Conservation (phyloP, 108 stramenopile genomes). For the Skeletonema marinoi region DNA sequence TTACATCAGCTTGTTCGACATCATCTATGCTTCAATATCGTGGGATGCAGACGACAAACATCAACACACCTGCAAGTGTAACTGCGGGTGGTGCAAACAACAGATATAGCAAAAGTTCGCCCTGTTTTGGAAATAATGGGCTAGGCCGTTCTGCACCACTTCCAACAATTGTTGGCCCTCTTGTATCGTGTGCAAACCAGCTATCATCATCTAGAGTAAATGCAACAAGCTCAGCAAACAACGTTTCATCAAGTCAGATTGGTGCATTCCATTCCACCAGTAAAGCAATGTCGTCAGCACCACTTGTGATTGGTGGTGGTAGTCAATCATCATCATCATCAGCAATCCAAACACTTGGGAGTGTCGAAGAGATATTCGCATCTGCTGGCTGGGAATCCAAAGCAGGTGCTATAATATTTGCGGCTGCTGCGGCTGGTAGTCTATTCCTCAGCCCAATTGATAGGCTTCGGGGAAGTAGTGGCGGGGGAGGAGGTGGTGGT, state of each 20-base stretch:
- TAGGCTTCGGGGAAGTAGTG: conserved; percentile 6
- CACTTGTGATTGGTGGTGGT: not conserved
- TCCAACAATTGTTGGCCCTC: not conserved
- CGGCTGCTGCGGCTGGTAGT: conserved; percentile 21
- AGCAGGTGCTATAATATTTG: conserved; percentile 29
- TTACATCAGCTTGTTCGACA: not conserved
- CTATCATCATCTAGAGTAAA: not conserved
- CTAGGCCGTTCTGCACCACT: conserved; percentile 1
- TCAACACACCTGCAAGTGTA: not conserved
- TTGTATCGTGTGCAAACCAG: not conserved
- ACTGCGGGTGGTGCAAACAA: not conserved
- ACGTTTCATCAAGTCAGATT: not conserved
- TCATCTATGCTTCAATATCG: not conserved
- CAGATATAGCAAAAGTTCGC: not conserved
- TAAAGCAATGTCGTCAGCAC: not conserved
- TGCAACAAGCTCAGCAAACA: not conserved
- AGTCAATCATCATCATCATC: not conserved
- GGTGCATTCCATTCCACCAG: not conserved
- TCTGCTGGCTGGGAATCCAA: conserved; percentile 11
- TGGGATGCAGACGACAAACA: not conserved
- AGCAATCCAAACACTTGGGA: conserved; percentile 5
- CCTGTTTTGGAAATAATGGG: conserved; percentile 26
- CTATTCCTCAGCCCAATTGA: conserved; percentile 26
- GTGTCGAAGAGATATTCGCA: not conserved
- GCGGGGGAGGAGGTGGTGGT: conserved; percentile 21